A percentile compares a stretch with the other conserved stretches of the same genome.
phyloP scores from a whole-genome alignment of 2,329 filamentous ascomycete genomes.

The Parasarocladium wereldwijsianum region DNA sequence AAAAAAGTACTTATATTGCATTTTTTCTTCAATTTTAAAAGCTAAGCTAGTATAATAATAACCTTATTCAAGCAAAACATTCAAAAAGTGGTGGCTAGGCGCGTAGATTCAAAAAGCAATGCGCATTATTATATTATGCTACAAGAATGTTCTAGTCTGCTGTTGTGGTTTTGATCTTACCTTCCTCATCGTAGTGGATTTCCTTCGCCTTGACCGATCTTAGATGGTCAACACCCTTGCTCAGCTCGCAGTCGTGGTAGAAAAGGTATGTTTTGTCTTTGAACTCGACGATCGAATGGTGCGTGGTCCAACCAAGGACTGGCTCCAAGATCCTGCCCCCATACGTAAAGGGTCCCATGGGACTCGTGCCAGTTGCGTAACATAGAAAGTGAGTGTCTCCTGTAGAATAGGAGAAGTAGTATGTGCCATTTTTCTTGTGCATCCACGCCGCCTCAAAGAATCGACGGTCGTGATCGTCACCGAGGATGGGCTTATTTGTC shows the following conservation, averaged over 20 bases:
- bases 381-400: slow-evolving; percentile 63
- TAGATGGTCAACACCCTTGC: slow-evolving; percentile 54
- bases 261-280: slow-evolving; percentile 59
- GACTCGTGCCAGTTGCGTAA: slow-evolving; percentile 50
- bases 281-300: slow-evolving; percentile 67
- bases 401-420: slow-evolving; percentile 68
- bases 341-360: slow-evolving; percentile 60
- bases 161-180: slow-evolving; percentile 35
- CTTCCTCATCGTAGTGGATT: slow-evolving; percentile 55
- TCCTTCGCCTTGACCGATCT: slow-evolving; percentile 61
- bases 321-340: slow-evolving; percentile 58
- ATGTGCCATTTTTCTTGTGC: slow-evolving; percentile 54
- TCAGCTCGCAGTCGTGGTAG: slow-evolving; percentile 60
- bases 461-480: slow-evolving; percentile 56
- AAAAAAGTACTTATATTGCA: neutral
- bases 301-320: slow-evolving; percentile 68
- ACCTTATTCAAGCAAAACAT: too few species aligned
- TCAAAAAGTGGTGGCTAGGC: too few species aligned
- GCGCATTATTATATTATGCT: too few species aligned
- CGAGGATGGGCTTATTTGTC: slow-evolving; percentile 40
- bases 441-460: slow-evolving; percentile 77
- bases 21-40: neutral
- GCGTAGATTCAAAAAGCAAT: too few species aligned
- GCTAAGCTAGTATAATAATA: too few species aligned
- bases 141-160: too few species aligned